These are phyloP conservation scores for Ophiosphaerella korrae DNA, from an alignment of 2,329 filamentous ascomycete species.

Conservation along the genomic window DNA sequence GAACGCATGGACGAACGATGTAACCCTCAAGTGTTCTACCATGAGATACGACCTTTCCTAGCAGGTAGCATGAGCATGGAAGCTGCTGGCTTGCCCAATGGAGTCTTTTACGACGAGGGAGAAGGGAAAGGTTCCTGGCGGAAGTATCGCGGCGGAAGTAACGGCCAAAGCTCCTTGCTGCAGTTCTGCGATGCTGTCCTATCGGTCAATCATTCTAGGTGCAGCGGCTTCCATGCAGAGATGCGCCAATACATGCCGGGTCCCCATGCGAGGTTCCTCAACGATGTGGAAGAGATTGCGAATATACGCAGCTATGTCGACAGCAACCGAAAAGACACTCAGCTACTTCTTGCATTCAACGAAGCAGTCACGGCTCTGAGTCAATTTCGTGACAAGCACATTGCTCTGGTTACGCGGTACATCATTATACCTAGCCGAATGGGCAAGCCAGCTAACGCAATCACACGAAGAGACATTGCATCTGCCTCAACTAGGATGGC, in stretches of 20 bases:
- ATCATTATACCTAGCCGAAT: slow-evolving; percentile 54
- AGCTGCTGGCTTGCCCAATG: slow-evolving; percentile 55
- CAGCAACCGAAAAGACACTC: slow-evolving; percentile 33
- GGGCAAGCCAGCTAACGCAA: slow-evolving; percentile 23
- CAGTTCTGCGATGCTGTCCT: slow-evolving; percentile 61
- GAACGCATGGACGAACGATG: slow-evolving; percentile 59
- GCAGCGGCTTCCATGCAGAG: slow-evolving; percentile 47
- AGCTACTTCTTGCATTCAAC: slow-evolving; percentile 53
- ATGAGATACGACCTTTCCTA: slow-evolving; percentile 57
- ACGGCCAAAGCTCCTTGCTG: slow-evolving; percentile 60
- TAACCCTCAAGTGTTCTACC: slow-evolving; percentile 56
- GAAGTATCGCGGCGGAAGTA: slow-evolving; percentile 60
- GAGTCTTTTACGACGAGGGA: slow-evolving; percentile 59
- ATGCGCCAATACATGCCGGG: slow-evolving; percentile 63
- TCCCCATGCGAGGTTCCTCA: slow-evolving; percentile 57
- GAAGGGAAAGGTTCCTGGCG: slow-evolving; percentile 55
- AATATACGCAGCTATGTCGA: slow-evolving; percentile 55
- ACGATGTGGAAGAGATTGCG: slow-evolving; percentile 51
- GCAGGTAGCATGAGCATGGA: slow-evolving; percentile 62
- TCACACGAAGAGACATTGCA: slow-evolving; percentile 49
- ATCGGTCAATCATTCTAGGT: slow-evolving; percentile 55
- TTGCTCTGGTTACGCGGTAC: slow-evolving; percentile 59
- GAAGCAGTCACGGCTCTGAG: slow-evolving; percentile 52
- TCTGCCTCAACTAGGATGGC: slow-evolving; percentile 51
- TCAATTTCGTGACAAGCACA: slow-evolving; percentile 57